Percentiles rank a stretch among this genome's conserved stretches.
These are phyloP conservation scores for Hyaloperonospora arabidopsidis DNA, from an alignment of 352 stramenopile species.

Conservation along the genomic window DNA sequence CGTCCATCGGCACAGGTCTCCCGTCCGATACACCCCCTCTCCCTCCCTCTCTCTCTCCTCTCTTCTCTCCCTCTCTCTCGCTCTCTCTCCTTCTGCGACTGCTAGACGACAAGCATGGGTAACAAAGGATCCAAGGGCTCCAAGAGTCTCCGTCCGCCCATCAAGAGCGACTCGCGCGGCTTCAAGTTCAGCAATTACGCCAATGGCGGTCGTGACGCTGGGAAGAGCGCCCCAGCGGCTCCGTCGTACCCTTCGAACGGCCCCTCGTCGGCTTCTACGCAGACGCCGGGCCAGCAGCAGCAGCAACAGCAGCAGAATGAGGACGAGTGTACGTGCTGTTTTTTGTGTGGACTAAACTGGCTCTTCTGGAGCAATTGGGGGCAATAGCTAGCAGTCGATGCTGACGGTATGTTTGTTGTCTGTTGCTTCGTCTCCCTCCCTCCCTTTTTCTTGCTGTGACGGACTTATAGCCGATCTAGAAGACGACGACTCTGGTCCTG, in stretches of 20 bases:
- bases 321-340: slow-evolving; percentile 52
- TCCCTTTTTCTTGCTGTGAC: slow-evolving; percentile 11
- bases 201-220: slow-evolving; percentile 49
- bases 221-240: slow-evolving; percentile 64
- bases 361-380: too few species aligned
- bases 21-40: slow-evolving; percentile 22
- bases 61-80: slow-evolving; percentile 2
- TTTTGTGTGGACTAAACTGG: too few species aligned
- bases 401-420: too few species aligned
- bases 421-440: slow-evolving; percentile 1
- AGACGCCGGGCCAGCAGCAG: slow-evolving; percentile 23
- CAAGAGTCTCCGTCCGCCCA: slow-evolving; percentile 54
- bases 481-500: slow-evolving; percentile 72
- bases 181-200: slow-evolving; percentile 62
- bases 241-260: slow-evolving; percentile 41
- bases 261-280: slow-evolving; percentile 24
- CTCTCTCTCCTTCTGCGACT: neutral
- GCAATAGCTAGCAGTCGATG: too few species aligned
- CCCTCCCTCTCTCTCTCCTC: neutral
- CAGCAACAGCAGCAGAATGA: slow-evolving; percentile 31
- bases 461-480: slow-evolving; percentile 52
- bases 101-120: slow-evolving; percentile 37
- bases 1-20: slow-evolving; percentile 25
- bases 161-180: slow-evolving; percentile 79
- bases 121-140: slow-evolving; percentile 81